Conservation (phyloP, 164 flowering plant genomes). For the Dillenia turbinata region DNA sequence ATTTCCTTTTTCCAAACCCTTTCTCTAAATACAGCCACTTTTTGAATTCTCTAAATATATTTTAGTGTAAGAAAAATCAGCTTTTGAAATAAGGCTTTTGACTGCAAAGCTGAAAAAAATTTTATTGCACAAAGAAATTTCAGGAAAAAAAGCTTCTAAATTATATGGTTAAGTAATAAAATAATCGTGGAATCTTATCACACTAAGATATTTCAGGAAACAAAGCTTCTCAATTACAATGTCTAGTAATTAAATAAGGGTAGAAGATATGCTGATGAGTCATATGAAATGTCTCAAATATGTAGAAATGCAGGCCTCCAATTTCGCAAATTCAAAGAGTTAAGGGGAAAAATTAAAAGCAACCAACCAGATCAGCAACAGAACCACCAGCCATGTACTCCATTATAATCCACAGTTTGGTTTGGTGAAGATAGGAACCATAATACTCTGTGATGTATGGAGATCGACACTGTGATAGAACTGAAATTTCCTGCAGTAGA, state of each 20-base stretch:
- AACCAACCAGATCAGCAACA: constrained; percentile 94
- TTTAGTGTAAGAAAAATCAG: not conserved
- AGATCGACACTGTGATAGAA: constrained; percentile 87
- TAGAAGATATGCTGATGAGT: not conserved
- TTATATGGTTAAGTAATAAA: not conserved
- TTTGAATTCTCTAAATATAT: not conserved
- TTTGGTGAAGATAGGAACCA: constrained; percentile 89
- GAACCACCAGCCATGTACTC: constrained; percentile 99
- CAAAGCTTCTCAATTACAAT: not conserved
- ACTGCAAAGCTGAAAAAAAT: not conserved
- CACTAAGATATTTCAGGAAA: not conserved
- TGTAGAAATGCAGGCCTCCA: not conserved
- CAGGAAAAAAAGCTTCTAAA: not conserved
- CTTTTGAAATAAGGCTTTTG: no score
- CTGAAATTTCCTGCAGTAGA: constrained; percentile 89
- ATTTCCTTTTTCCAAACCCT: not conserved
- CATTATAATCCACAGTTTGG: constrained; percentile 97
- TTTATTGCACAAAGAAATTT: not conserved
- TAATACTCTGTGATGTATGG: constrained; percentile 92
- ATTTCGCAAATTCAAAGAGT: not conserved
- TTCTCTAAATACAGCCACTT: not conserved
- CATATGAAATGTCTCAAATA: not conserved
- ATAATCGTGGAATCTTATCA: not conserved
- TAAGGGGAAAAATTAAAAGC: constrained; percentile 12
- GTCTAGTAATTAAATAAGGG: not conserved